Conservation (phyloP, 2,329 filamentous ascomycete species). For the Coniochaeta sp. region DNA sequence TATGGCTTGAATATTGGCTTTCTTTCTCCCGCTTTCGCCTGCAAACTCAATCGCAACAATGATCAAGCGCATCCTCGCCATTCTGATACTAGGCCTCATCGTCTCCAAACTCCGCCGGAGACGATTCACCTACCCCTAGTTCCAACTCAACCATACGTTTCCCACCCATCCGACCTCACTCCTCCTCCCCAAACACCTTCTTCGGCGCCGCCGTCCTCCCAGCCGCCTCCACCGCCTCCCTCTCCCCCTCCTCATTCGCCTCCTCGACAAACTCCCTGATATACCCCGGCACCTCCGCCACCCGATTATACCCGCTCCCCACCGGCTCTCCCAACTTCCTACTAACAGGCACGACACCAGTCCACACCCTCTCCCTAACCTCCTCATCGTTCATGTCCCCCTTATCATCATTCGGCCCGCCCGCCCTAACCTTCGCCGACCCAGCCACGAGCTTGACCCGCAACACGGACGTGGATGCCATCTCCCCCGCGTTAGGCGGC, state of each 20-base stretch:
- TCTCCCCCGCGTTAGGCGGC: slow-evolving; percentile 66
- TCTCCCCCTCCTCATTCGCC: slow-evolving; percentile 22
- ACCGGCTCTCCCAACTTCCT: slow-evolving; percentile 57
- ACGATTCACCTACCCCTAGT: background rate
- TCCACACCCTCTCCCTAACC: slow-evolving; percentile 40
- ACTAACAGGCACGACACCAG: slow-evolving; percentile 56
- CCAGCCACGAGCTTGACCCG: slow-evolving; percentile 62
- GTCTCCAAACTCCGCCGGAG: background rate
- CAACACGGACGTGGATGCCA: slow-evolving; percentile 68
- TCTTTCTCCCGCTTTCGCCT: background rate
- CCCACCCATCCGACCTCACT: background rate
- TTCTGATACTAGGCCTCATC: background rate
- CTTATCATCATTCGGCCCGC: slow-evolving; percentile 50
- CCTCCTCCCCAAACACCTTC: slow-evolving; percentile 7
- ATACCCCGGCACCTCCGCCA: slow-evolving; percentile 54
- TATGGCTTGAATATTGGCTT: too few relatives aligned
- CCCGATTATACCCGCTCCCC: slow-evolving; percentile 49
- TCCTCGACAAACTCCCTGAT: slow-evolving; percentile 37
- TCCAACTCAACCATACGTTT: background rate
- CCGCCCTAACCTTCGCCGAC: slow-evolving; percentile 67
- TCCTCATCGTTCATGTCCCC: slow-evolving; percentile 37
- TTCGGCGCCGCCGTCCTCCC: slow-evolving; percentile 6
- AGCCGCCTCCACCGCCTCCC: slow-evolving; percentile 17
- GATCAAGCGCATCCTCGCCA: background rate
- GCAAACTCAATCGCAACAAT: background rate